These are phyloP conservation scores for Xylaria polymorpha DNA, from an alignment of 2,329 filamentous ascomycete genomes.

Conservation along the genomic window DNA sequence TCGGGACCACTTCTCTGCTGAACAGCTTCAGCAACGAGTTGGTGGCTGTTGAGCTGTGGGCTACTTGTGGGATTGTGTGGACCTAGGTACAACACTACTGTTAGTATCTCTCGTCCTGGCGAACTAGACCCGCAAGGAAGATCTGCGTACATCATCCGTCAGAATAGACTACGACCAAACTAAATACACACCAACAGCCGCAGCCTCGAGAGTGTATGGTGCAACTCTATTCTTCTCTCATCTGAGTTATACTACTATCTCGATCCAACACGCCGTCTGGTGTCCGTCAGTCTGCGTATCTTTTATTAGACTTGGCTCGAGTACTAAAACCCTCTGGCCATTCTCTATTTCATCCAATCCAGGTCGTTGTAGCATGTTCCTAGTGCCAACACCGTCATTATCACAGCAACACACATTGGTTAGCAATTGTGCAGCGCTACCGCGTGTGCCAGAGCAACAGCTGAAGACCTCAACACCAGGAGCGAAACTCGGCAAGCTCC, in stretches of 20 bases:
- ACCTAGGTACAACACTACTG: conserved; percentile 43
- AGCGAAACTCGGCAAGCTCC: conserved; percentile 49
- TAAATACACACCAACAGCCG: conserved; percentile 53
- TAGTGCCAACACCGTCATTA: conserved; percentile 50
- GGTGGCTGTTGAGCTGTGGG: conserved; percentile 48
- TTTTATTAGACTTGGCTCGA: conserved; percentile 49
- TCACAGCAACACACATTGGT: conserved; percentile 49
- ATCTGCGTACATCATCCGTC: conserved; percentile 51
- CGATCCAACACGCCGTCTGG: conserved; percentile 46
- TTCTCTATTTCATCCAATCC: conserved; percentile 43
- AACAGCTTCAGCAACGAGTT: conserved; percentile 45
- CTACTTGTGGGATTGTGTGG: conserved; percentile 43
- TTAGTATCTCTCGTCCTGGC: conserved; percentile 45
- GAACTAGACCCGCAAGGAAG: conserved; percentile 44
- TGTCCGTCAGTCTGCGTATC: conserved; percentile 45
- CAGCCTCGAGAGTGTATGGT: conserved; percentile 46
- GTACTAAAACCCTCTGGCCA: conserved; percentile 50
- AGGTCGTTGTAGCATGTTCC: conserved; percentile 51
- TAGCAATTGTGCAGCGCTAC: conserved; percentile 48
- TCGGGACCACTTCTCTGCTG: conserved; percentile 42
- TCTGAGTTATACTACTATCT: conserved; percentile 46
- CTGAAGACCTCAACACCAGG: conserved; percentile 48
- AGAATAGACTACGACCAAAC: conserved; percentile 50
- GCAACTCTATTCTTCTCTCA: conserved; percentile 51
- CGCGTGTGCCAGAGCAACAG: conserved; percentile 45